Conservation (phyloP, 2,329 filamentous ascomycete species). For the Venturia pyrina region DNA sequence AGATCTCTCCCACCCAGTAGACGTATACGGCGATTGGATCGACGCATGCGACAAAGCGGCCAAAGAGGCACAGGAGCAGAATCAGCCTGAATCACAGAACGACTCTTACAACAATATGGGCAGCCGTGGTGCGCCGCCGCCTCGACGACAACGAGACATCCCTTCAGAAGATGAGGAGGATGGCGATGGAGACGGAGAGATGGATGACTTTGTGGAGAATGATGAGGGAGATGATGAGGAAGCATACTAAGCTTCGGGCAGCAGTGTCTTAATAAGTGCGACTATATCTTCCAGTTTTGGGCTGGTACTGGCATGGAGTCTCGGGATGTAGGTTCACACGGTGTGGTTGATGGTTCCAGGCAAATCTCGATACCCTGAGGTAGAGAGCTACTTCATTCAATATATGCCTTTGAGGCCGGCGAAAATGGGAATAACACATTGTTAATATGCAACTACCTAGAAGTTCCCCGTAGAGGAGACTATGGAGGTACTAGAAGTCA, state of each 20-base stretch:
- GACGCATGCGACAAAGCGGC: constrained; percentile 77
- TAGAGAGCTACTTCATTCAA: neutral
- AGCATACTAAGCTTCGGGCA: constrained; percentile 15
- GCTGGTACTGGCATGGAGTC: constrained; percentile 1
- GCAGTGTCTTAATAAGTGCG: neutral
- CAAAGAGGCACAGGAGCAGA: constrained; percentile 44
- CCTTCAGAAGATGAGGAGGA: neutral
- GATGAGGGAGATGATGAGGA: constrained; percentile 30
- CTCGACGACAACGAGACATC: neutral
- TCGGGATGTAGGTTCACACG: neutral
- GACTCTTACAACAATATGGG: neutral
- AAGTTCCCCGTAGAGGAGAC: neutral
- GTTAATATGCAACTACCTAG: neutral
- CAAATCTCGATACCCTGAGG: constrained; percentile 2
- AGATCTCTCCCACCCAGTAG: constrained; percentile 85
- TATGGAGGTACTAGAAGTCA: neutral
- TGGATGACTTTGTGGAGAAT: constrained; percentile 17
- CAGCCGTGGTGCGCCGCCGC: neutral
- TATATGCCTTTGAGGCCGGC: neutral
- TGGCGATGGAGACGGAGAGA: constrained; percentile 3
- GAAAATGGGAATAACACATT: neutral
- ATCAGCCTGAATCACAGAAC: constrained; percentile 9
- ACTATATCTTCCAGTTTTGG: neutral
- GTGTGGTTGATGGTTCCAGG: neutral
- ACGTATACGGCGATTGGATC: constrained; percentile 97